Conservation (phyloP, 257 asterid species). For the Linaria vulgaris region DNA sequence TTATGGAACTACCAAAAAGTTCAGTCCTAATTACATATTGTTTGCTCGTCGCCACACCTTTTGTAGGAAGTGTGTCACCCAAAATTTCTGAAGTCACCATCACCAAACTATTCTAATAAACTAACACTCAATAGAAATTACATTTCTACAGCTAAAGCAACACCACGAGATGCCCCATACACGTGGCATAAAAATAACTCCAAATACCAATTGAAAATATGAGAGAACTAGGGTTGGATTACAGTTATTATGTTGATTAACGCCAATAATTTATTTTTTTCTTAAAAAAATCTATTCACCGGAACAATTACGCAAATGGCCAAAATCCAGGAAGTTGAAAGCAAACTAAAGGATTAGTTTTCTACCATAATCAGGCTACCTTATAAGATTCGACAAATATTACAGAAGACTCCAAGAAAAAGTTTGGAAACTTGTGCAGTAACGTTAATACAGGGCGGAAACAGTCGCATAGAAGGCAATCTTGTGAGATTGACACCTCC, state of each 20-base stretch:
- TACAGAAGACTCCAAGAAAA: neutral
- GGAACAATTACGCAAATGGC: neutral
- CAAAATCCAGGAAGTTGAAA: neutral
- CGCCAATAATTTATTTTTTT: neutral
- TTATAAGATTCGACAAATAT: no score
- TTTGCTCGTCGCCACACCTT: no score
- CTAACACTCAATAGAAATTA: neutral
- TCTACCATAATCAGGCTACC: conserved; percentile 7
- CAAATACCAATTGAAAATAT: no score
- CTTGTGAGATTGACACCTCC: neutral
- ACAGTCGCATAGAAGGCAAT: neutral
- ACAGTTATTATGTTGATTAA: neutral
- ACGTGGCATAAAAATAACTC: no score
- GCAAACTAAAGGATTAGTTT: conserved; percentile 5
- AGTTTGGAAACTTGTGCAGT: neutral
- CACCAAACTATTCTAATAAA: neutral
- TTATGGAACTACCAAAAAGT: no score
- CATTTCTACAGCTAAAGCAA: no score
- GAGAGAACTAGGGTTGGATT: neutral
- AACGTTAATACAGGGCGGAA: neutral
- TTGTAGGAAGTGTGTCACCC: no score
- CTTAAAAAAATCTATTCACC: neutral
- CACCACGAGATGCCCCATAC: no score
- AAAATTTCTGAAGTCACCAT: neutral
- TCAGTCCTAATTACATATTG: no score